These are phyloP conservation scores for Agrocybe chaxingu DNA, from an alignment of 768 basidiomycete genomes.

Conservation along the genomic window DNA sequence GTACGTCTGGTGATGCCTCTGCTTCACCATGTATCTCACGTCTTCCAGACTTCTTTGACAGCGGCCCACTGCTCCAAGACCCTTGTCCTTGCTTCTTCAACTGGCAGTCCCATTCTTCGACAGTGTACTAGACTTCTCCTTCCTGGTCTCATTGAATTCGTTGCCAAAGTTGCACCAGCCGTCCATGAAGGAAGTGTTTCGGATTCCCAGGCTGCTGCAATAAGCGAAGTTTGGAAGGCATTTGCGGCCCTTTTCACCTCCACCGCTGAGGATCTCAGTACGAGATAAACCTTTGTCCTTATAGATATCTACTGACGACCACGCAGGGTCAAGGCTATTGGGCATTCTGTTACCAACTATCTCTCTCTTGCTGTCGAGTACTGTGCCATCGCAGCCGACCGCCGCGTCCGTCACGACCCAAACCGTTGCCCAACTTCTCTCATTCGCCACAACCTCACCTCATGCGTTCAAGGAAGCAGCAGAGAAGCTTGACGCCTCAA, in stretches of 20 bases:
- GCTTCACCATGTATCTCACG: not conserved
- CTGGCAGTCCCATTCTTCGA: conserved; percentile 63
- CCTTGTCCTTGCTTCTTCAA: conserved; percentile 65
- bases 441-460: conserved; percentile 70
- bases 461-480: conserved; percentile 84
- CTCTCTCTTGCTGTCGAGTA: conserved; percentile 62
- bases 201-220: conserved; percentile 56
- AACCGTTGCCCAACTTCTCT: conserved; percentile 64
- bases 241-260: conserved; percentile 62
- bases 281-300: conserved; percentile 20
- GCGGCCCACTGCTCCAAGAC: conserved; percentile 91
- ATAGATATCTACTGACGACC: conserved; percentile 8
- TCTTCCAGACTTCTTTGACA: conserved; percentile 65
- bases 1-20: conserved; percentile 32
- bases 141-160: conserved; percentile 77
- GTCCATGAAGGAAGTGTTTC: conserved; percentile 55
- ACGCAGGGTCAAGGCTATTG: conserved; percentile 60
- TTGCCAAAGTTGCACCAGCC: conserved; percentile 64
- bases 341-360: conserved; percentile 75
- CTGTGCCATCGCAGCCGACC: conserved; percentile 32
- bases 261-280: conserved; percentile 60
- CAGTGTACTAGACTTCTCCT: conserved; percentile 71
- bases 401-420: conserved; percentile 44
- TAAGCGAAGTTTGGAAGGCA: conserved; percentile 82
- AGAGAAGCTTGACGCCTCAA: conserved; percentile 53